Base-by-base conservation (phyloP, 2,329 filamentous ascomycete genomes). In the Venturia carpophila region DNA sequence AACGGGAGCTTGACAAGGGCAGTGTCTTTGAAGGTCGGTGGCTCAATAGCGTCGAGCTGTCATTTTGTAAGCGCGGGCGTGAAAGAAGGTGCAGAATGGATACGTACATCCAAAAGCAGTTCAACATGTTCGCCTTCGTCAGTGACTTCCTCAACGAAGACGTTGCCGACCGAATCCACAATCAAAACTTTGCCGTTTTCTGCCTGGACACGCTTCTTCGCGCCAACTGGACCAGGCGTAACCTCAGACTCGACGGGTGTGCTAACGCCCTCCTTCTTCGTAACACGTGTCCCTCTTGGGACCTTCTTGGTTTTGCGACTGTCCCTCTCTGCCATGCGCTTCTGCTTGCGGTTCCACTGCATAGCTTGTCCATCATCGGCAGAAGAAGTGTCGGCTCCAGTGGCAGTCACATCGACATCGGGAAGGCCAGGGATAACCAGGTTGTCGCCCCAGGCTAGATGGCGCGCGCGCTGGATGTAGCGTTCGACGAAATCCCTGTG, bases 111-210 rank as follows among this genome's bases (percentile, higher is more conserved):
- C 67, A 99, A 86, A 68, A 97, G 79, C 73, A 88, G 96, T 74
- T 97, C 91, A 69, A 89, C 84, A 41, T 86, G 83, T 65, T 90
- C 86, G 64, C 94, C 94, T 30, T 97, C 91, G 69, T 92, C 92
- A 63, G 91, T 91, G 71, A 91, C 84, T 73, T 96, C 90, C 76
- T 97, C 92, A n/a, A 99, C 81, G 73, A 91, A 99, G 15, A 99
- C 94, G 71, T 97, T 92, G 37, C 94, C 94, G 11, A 88, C 80
- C 0, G 90, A 91, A 76, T 99, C 93, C 4, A 99, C 94, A 65
- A 99, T 88, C 45, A 99, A 80, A 0, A 96, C 83, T 80, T 97
- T 99, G 69, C 94, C 94, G 71, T 99, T 99, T 80, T 96, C 89
- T 2, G 92, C 93, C 34, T 92, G 85, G 19, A 97, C 91, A 43